These are phyloP conservation scores for Aureobasidium sp. DNA, from an alignment of 2,329 filamentous ascomycete species.

Conservation along the genomic window DNA sequence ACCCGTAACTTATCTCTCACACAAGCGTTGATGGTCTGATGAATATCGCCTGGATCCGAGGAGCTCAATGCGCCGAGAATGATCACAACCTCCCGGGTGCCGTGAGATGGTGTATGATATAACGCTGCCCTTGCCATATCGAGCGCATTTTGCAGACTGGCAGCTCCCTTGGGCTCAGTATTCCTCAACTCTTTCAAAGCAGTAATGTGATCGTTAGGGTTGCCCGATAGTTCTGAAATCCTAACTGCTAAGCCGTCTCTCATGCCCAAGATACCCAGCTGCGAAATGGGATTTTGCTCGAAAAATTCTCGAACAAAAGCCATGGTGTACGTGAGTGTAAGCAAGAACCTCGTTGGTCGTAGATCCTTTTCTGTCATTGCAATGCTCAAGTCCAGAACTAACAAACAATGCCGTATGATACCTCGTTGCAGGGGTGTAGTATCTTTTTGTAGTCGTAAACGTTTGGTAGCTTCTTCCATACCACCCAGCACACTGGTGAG, in stretches of 20 bases:
- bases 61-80: conserved; percentile 87
- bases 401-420: conserved; percentile 91
- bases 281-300: conserved; percentile 96
- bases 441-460: conserved; percentile 69
- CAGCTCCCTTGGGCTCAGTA: conserved; percentile 44
- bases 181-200: conserved; percentile 54
- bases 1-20: conserved; percentile 79
- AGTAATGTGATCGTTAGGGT: conserved; percentile 79
- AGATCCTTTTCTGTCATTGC: conserved; percentile 96
- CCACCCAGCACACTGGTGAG: conserved; percentile 30
- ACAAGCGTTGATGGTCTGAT: conserved; percentile 75
- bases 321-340: conserved; percentile 73
- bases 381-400: conserved; percentile 85
- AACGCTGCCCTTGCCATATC: conserved; percentile 90
- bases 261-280: conserved; percentile 89
- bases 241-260: conserved; percentile 80
- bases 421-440: conserved; percentile 92
- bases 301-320: conserved; percentile 93
- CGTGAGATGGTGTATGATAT: conserved; percentile 89
- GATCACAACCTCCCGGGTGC: conserved; percentile 85
- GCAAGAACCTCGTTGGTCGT: conserved; percentile 75
- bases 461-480: conserved; percentile 31
- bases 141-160: conserved; percentile 77
- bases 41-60: conserved; percentile 90
- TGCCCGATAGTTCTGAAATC: conserved; percentile 84